Evolutionary conservation across 208 protist genomes (phyloP).

Genomic region (Crithidia expoeki): DNA sequence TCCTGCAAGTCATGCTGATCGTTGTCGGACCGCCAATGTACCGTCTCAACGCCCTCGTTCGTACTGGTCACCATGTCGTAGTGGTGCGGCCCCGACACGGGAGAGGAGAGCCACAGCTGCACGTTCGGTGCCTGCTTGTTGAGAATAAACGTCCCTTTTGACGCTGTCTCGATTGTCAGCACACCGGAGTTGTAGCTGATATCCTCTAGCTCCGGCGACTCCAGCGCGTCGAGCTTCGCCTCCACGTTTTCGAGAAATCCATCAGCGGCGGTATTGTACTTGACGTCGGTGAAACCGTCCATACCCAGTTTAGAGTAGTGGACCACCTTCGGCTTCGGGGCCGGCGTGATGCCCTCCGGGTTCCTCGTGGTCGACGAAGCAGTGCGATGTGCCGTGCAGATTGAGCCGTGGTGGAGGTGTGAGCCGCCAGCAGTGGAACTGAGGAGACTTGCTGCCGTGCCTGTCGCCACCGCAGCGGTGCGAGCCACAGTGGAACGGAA

Average conservation of each 20-base stretch:
- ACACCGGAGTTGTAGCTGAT: constrained; percentile 70
- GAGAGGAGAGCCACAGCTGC: constrained; percentile 93
- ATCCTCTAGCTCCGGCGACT: constrained; percentile 63
- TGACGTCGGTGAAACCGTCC: constrained; percentile 84
- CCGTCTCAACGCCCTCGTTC: constrained; percentile 20
- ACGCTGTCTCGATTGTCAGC: constrained; percentile 71
- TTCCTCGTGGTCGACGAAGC: neutral
- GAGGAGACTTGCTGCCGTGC: too few relatives aligned
- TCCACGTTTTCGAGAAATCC: constrained; percentile 69
- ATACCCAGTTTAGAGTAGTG: constrained; percentile 76
- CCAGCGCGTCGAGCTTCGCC: constrained; percentile 57
- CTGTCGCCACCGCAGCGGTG: neutral
- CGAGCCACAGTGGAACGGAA: neutral
- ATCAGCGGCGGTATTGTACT: constrained; percentile 78
- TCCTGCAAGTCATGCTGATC: constrained; percentile 73
- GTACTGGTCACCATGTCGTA: constrained; percentile 75
- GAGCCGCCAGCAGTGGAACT: neutral
- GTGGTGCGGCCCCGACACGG: constrained; percentile 87
- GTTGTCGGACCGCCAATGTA: constrained; percentile 59
- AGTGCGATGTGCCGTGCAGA: neutral
- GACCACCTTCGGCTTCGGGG: constrained; percentile 10
- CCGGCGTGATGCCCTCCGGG: neutral
- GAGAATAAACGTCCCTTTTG: constrained; percentile 80
- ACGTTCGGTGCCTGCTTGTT: constrained; percentile 94
- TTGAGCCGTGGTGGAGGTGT: neutral